These are phyloP conservation scores for Glebionis coronaria DNA, from an alignment of 129 eudicot genomes.

Conservation along the genomic window DNA sequence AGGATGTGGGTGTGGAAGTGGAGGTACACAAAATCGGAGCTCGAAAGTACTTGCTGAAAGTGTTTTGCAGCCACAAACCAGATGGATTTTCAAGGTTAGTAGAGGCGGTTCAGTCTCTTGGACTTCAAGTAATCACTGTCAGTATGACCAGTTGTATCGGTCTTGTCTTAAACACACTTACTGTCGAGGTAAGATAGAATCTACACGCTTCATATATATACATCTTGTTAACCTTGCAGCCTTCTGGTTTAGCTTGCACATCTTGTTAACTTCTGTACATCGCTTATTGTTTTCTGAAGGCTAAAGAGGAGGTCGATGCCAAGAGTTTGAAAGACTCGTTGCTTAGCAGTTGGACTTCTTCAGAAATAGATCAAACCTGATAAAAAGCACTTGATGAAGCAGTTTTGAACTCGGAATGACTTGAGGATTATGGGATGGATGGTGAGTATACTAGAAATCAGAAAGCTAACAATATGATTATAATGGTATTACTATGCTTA, in stretches of 20 bases:
- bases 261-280: neutral
- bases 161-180: slow-evolving; percentile 43
- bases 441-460: slow-evolving; percentile 13
- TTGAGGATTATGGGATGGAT: slow-evolving; percentile 7
- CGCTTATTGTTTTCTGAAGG: slow-evolving; percentile 31
- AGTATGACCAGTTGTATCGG: slow-evolving; percentile 55
- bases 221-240: neutral
- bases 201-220: neutral
- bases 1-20: slow-evolving; percentile 39
- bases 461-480: slow-evolving; percentile 13
- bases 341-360: slow-evolving; percentile 31
- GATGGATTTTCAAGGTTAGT: slow-evolving; percentile 50
- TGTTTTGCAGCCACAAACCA: slow-evolving; percentile 36
- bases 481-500: neutral
- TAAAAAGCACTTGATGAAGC: neutral
- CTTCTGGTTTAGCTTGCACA: neutral
- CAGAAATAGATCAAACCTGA: slow-evolving; percentile 1
- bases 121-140: slow-evolving; percentile 48
- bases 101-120: slow-evolving; percentile 47
- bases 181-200: slow-evolving; percentile 41
- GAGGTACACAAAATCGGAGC: slow-evolving; percentile 49
- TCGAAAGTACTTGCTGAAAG: slow-evolving; percentile 43
- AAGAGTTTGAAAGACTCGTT: slow-evolving; percentile 40
- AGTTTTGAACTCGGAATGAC: slow-evolving; percentile 2
- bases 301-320: slow-evolving; percentile 29